A percentile compares a stretch with the other conserved stretches of the same genome.
Conservation (phyloP, 2,329 filamentous ascomycete genomes). For the Aspergillus glaucus region DNA sequence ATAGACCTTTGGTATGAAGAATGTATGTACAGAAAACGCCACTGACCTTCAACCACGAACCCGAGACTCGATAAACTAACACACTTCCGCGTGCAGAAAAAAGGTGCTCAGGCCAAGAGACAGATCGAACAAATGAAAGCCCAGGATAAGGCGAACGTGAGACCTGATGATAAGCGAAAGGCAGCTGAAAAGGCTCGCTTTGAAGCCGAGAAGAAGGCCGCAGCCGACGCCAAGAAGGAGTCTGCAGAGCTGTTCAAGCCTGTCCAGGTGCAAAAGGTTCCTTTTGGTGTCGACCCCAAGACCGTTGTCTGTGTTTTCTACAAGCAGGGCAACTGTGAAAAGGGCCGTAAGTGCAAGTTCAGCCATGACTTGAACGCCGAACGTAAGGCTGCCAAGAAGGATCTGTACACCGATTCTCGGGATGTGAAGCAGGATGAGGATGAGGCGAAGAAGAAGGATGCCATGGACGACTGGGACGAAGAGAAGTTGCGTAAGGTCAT, state of each 20-base stretch:
- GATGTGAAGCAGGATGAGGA: conserved; percentile 61
- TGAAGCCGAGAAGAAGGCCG: conserved; percentile 84
- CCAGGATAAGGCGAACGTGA: conserved; percentile 66
- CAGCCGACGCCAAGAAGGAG: conserved; percentile 77
- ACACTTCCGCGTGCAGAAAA: conserved; percentile 55
- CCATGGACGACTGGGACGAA: conserved; percentile 95
- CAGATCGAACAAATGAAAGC: conserved; percentile 78
- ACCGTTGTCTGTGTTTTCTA: conserved; percentile 94
- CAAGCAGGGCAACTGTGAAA: conserved; percentile 96
- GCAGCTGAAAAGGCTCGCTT: conserved; percentile 58
- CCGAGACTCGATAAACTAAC: not conserved
- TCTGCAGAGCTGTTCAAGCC: conserved; percentile 79
- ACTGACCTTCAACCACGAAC: not conserved
- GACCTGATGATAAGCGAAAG: conserved; percentile 81
- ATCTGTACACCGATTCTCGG: conserved; percentile 79
- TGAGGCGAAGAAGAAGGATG: conserved; percentile 75
- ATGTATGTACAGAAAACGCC: conserved; percentile 44
- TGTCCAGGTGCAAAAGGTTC: conserved; percentile 92
- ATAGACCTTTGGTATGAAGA: conserved; percentile 97
- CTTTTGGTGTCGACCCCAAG: conserved; percentile 96
- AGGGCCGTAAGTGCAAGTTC: conserved; percentile 97
- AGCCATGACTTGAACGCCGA: conserved; percentile 84
- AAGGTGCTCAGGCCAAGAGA: conserved; percentile 83
- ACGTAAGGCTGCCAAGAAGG: conserved; percentile 86
- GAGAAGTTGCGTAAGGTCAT: conserved; percentile 89